Evolutionary conservation across 106 monocot species (phyloP).

Genomic region (Allium sativum): DNA sequence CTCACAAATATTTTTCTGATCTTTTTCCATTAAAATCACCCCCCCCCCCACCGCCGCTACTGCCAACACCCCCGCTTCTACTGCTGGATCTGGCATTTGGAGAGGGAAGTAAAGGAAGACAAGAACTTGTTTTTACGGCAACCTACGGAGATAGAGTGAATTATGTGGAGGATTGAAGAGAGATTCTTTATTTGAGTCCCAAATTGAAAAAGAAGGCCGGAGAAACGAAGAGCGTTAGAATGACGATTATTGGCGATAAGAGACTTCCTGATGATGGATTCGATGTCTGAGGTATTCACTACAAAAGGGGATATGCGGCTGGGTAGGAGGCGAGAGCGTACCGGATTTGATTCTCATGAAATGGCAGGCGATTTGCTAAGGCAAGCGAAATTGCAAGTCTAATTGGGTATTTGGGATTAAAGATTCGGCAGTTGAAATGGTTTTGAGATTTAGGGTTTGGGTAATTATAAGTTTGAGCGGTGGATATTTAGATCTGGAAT

Average conservation of each 20-base stretch:
- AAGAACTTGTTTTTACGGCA: constrained; percentile 8
- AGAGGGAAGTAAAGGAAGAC: constrained; percentile 26
- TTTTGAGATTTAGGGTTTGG: too few species aligned
- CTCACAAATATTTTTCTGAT: constrained; percentile 76
- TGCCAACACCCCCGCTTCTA: constrained; percentile 1
- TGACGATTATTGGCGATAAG: constrained; percentile 52
- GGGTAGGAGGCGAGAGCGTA: constrained; percentile 81
- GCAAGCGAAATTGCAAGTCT: too few species aligned
- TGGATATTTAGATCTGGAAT: too few species aligned
- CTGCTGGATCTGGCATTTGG: constrained; percentile 15
- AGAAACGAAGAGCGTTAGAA: constrained; percentile 65
- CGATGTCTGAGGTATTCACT: constrained; percentile 43
- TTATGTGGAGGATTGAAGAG: constrained; percentile 67
- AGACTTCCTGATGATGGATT: constrained; percentile 78
- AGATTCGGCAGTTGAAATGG: too few species aligned
- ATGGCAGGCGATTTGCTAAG: too few species aligned
- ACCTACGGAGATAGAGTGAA: constrained; percentile 45
- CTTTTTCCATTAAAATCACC: constrained; percentile 68
- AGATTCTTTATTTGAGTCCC: constrained; percentile 33
- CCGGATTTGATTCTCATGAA: too few species aligned
- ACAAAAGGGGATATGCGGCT: constrained; percentile 51
- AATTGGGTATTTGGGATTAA: too few species aligned
- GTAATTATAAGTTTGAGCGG: too few species aligned
- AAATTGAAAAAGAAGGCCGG: constrained; percentile 64
- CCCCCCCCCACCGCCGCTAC: constrained; percentile 25